phyloP scores from a whole-genome alignment of 2,329 filamentous ascomycete genomes.

The Immersiporthe knoxdaviesiana region DNA sequence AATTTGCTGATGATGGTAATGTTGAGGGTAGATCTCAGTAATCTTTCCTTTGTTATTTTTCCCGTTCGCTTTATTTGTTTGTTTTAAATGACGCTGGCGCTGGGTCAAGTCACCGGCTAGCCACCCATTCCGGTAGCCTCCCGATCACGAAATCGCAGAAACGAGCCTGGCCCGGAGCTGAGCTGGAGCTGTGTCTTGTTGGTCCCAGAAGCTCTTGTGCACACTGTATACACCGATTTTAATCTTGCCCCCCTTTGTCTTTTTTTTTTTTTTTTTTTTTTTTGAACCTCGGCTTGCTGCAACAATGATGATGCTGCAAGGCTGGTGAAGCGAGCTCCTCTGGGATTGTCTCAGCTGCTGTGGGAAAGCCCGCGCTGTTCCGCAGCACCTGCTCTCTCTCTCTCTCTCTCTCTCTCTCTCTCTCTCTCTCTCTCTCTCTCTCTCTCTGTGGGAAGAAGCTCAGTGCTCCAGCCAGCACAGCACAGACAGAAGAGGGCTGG shows the following conservation, averaged over 20 bases:
- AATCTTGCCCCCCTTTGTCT: too few species aligned
- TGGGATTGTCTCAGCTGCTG: background rate
- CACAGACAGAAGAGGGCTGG: too few species aligned
- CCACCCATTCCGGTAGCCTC: background rate
- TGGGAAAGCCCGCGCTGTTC: background rate
- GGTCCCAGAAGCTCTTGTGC: background rate
- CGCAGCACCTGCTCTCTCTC: too few species aligned
- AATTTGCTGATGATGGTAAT: background rate
- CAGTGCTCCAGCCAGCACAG: too few species aligned
- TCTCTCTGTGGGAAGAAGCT: too few species aligned
- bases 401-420: too few species aligned
- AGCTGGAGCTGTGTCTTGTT: background rate
- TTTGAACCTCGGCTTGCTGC: background rate
- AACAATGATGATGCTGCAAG: background rate
- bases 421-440: too few species aligned
- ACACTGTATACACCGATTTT: too few species aligned
- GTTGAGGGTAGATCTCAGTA: background rate
- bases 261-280: background rate
- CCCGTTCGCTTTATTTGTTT: too few species aligned
- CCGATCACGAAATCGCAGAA: constrained; percentile 1
- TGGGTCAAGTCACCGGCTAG: background rate
- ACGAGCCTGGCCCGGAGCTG: too few species aligned
- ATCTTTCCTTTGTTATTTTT: background rate
- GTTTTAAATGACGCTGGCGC: background rate
- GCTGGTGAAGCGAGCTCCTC: background rate